phyloP scores from a whole-genome alignment of 2,329 filamentous ascomycete genomes.

The Penicillium aurantiogriseum region DNA sequence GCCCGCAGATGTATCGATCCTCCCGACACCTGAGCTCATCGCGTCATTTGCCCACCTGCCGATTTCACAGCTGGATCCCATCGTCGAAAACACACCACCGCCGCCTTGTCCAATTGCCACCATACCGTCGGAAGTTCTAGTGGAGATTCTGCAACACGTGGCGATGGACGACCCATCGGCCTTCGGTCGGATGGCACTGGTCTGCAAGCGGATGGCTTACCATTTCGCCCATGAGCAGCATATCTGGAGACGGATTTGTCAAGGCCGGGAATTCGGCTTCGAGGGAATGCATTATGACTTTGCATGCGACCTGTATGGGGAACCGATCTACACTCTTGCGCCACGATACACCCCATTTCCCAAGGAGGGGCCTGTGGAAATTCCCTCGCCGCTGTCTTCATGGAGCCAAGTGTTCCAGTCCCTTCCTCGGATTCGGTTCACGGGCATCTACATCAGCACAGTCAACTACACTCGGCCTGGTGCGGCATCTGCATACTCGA shows the following conservation, averaged over 20 bases:
- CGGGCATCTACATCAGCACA: constrained; percentile 93
- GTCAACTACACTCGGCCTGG: constrained; percentile 92
- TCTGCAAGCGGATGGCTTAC: constrained; percentile 85
- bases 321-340: constrained; percentile 33
- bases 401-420: constrained; percentile 72
- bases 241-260: constrained; percentile 77
- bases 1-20: constrained; percentile 52
- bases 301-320: constrained; percentile 59
- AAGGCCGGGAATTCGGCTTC: constrained; percentile 73
- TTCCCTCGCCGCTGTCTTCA: constrained; percentile 46
- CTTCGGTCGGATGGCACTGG: constrained; percentile 71
- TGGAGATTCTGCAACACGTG: constrained; percentile 73
- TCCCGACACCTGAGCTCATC: constrained; percentile 67
- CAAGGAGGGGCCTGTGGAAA: constrained; percentile 24
- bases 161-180: constrained; percentile 73
- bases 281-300: constrained; percentile 79
- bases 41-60: constrained; percentile 68
- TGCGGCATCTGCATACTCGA: constrained; percentile 63
- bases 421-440: constrained; percentile 86
- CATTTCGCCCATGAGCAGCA: constrained; percentile 78
- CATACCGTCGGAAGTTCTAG: constrained; percentile 79
- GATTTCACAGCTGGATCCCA: constrained; percentile 66
- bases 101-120: constrained; percentile 75
- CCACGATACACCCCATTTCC: constrained; percentile 40
- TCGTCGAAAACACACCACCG: constrained; percentile 68